Percentiles rank a stretch among this genome's conserved stretches.
Conservation (phyloP, 2,329 filamentous ascomycete species). For the Tolypocladium ovalisporum region DNA sequence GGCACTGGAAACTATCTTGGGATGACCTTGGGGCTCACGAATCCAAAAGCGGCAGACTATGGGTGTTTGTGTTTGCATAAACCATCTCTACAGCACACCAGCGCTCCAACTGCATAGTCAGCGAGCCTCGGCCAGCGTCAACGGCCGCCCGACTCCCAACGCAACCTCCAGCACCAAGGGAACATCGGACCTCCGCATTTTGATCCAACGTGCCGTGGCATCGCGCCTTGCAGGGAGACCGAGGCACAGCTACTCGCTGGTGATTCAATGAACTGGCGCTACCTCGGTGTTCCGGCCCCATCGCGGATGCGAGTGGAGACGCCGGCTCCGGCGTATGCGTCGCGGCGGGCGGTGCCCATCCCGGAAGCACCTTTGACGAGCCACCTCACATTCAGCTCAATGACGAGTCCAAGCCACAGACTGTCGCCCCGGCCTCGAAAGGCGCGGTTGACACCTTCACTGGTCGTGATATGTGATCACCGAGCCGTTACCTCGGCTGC, state of each 20-base stretch:
- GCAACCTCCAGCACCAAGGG: neutral
- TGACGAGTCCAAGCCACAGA: neutral
- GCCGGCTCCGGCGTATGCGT: neutral
- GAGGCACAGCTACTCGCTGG: neutral
- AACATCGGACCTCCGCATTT: too few relatives aligned
- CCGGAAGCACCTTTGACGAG: neutral
- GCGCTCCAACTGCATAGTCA: too few relatives aligned
- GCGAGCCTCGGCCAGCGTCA: too few relatives aligned
- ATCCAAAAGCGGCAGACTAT: too few relatives aligned
- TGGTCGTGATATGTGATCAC: neutral
- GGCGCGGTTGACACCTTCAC: neutral
- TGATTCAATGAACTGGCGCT: neutral
- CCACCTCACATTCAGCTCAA: neutral
- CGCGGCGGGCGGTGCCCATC: neutral
- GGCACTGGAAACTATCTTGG: too few relatives aligned
- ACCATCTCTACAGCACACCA: too few relatives aligned
- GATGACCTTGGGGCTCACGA: too few relatives aligned
- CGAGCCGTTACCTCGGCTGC: neutral
- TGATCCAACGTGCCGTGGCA: too few relatives aligned
- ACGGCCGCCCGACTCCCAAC: too few relatives aligned
- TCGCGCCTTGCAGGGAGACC: neutral
- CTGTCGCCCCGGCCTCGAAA: neutral
- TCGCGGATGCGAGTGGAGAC: neutral
- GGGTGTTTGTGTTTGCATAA: too few relatives aligned
- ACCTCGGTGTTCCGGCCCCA: neutral